Base-by-base conservation (phyloP, 2,329 filamentous ascomycete genomes). In the Pyricularia grisea region DNA sequence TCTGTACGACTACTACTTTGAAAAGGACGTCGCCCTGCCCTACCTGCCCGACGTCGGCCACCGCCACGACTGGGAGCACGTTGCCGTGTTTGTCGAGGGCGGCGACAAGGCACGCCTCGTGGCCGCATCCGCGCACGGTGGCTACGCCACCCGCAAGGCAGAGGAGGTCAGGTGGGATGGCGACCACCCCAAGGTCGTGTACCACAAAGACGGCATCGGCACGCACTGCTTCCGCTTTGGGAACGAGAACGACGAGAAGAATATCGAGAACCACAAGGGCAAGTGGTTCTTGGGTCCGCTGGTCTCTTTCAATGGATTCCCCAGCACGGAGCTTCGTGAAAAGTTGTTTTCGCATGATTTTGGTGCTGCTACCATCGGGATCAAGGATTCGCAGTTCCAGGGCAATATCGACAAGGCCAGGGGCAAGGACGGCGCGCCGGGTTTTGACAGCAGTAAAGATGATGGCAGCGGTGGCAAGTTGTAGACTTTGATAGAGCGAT, bases 1-100 rank as follows among this genome's bases (percentile, higher is more conserved):
- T 73, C 64, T 82, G 31, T 82, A 82, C 73, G 80, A 77, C 70
- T 82, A 82, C 74, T 83, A 81, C 74, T 82, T 82, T 68, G 81
- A 82, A 71, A 82, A 82, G 75, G 81, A 82, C 74, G 77, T 79
- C 2, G 74, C 75, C 20, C 20, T 33, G 42, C 25, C 25, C 28
- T 60, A 33, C 66, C 58, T 61, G 25, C 36, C 60, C 42, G 63
- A 65, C 63, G 63, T 31, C 27, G 71, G 73, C 25, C 80, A 82
- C 73, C 75, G 74, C 5, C 78, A 82, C 72, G 78, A 80, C 74
- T 79, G 78, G 78, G 78, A 79, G 74, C 76, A 78, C 72, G 73
- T 79, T 61, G 73, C 71, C 17, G 74, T 76, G 7, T 80, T 78
- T 77, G 75, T 75, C 2, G 71, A 72, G 30, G 70, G 75, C 70